phyloP scores from a whole-genome alignment of 2,329 filamentous ascomycete species.

The Epichloe elymi region DNA sequence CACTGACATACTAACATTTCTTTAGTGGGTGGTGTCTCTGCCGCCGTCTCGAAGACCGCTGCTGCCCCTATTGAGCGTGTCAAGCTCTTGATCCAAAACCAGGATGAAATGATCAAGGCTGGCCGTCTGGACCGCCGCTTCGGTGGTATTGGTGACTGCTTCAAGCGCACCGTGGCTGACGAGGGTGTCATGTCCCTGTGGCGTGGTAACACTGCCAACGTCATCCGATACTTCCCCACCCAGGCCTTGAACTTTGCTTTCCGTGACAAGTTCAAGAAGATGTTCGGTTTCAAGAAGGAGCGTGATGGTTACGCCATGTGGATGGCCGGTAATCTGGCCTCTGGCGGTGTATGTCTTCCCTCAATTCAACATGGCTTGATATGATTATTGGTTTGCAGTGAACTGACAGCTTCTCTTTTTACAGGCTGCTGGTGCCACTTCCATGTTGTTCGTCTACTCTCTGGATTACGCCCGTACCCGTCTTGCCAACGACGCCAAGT shows the following conservation, averaged over 20 bases:
- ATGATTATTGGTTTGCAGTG: neutral
- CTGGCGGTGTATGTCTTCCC: constrained; percentile 76
- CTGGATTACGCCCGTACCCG: constrained; percentile 99
- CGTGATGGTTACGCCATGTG: constrained; percentile 96
- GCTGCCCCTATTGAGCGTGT: constrained; percentile 99
- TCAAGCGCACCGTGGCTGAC: constrained; percentile 74
- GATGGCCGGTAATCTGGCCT: constrained; percentile 99
- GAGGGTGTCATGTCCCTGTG: constrained; percentile 95
- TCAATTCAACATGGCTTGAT: neutral
- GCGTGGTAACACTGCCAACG: constrained; percentile 99
- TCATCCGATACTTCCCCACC: constrained; percentile 99
- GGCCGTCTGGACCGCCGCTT: constrained; percentile 98
- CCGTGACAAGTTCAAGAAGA: constrained; percentile 99
- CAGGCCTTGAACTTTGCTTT: constrained; percentile 99
- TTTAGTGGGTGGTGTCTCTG: constrained; percentile 98
- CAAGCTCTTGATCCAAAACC: constrained; percentile 99
- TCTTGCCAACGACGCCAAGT: constrained; percentile 99
- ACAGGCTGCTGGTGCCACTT: constrained; percentile 95
- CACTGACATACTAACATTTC: constrained; percentile 7
- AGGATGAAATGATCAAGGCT: constrained; percentile 99
- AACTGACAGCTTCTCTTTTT: constrained; percentile 1
- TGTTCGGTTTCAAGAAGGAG: constrained; percentile 99
- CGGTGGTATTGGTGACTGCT: constrained; percentile 87
- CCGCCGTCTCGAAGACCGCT: constrained; percentile 99
- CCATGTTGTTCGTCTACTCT: constrained; percentile 99